These are phyloP conservation scores for Noccaea bulbosa DNA, from an alignment of 345 rosid genomes.

Conservation along the genomic window DNA sequence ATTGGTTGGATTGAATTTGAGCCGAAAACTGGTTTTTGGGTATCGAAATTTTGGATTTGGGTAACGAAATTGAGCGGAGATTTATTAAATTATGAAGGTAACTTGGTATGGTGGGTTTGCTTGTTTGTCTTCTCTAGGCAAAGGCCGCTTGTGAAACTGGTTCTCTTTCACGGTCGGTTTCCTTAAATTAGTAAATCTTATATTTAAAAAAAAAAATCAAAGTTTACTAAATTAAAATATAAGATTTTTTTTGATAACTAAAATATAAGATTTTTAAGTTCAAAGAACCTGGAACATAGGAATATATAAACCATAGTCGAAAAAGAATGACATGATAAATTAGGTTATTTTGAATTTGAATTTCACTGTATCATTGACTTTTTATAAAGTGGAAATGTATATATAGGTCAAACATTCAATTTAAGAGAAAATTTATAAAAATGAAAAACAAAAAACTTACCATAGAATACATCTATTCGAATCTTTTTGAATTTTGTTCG, in stretches of 20 bases:
- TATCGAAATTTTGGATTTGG: neutral
- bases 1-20: neutral
- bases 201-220: too few species aligned
- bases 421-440: too few species aligned
- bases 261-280: neutral
- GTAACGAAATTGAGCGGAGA: conserved; percentile 1
- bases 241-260: too few species aligned
- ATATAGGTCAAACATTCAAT: conserved; percentile 1
- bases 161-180: conserved; percentile 18
- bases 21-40: neutral
- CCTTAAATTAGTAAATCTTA: neutral
- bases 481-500: too few species aligned
- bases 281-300: neutral
- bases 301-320: neutral
- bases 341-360: neutral
- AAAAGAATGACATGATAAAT: neutral
- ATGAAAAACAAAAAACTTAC: too few species aligned
- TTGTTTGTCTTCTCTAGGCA: conserved; percentile 7
- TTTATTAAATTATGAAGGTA: neutral
- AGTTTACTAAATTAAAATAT: neutral
- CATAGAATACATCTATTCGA: too few species aligned
- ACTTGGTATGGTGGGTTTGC: conserved; percentile 39
- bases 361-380: too few species aligned
- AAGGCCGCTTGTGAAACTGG: conserved; percentile 8
- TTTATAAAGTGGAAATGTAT: neutral